Percentiles rank a stretch among this genome's conserved stretches.
Conservation (phyloP, 805 yeast genomes). For the Zygosaccharomyces bailii region DNA sequence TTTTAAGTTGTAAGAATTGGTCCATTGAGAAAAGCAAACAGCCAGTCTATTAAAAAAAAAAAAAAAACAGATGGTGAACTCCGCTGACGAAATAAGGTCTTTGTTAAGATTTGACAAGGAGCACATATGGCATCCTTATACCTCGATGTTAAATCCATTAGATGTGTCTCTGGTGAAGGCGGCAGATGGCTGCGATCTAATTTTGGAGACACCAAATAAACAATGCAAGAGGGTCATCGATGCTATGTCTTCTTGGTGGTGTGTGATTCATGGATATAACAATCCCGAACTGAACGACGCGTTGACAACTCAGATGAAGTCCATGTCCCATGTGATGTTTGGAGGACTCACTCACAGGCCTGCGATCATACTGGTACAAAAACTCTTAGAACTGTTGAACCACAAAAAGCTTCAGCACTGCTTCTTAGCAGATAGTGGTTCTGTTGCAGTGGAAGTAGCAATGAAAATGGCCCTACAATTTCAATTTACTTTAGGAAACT, state of each 20-base stretch:
- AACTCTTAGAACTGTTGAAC: slow-evolving; percentile 33
- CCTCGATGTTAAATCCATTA: slow-evolving; percentile 28
- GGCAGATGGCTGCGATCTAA: slow-evolving; percentile 25
- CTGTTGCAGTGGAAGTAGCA: slow-evolving; percentile 40
- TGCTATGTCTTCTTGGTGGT: slow-evolving; percentile 38
- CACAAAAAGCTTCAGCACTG: slow-evolving; percentile 19
- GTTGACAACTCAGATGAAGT: slow-evolving; percentile 31
- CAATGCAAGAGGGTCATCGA: slow-evolving; percentile 20
- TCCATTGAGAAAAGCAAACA: background rate
- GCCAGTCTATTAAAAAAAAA: background rate
- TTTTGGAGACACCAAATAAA: slow-evolving; percentile 20
- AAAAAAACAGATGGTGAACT: background rate
- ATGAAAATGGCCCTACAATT: slow-evolving; percentile 39
- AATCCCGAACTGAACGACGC: slow-evolving; percentile 32
- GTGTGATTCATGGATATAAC: slow-evolving; percentile 34
- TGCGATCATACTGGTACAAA: slow-evolving; percentile 31
- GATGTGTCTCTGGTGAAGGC: slow-evolving; percentile 26
- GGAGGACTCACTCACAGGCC: slow-evolving; percentile 34
- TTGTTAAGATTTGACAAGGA: slow-evolving; percentile 23
- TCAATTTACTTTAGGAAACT: slow-evolving; percentile 23
- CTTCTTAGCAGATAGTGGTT: slow-evolving; percentile 31
- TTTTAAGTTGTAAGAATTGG: background rate
- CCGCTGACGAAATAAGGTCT: slow-evolving; percentile 8
- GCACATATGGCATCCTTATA: slow-evolving; percentile 36
- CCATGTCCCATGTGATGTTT: slow-evolving; percentile 33